phyloP scores from a whole-genome alignment of 805 yeast species.

The Pichia heedii region DNA sequence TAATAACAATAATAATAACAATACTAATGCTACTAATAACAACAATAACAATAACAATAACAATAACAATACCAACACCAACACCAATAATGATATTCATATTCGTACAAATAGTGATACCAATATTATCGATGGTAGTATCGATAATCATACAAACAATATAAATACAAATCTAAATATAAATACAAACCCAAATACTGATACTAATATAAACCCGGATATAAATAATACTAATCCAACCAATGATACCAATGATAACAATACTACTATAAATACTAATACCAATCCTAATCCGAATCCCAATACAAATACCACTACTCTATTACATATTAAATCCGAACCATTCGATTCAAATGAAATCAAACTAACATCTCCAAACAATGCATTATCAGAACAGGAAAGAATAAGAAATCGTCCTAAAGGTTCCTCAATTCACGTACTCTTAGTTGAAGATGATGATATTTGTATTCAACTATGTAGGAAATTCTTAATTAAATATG shows the following conservation, averaged over 20 bases:
- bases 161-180: not conserved
- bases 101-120: not conserved
- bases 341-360: not conserved
- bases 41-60: not conserved
- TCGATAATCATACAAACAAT: too few relatives aligned
- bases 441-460: constrained; percentile 72
- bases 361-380: not conserved
- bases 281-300: not conserved
- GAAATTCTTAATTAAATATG: constrained; percentile 75
- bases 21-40: constrained; percentile 10
- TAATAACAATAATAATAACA: constrained; percentile 1
- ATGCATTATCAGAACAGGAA: constrained; percentile 6
- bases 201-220: not conserved
- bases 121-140: not conserved
- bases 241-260: not conserved
- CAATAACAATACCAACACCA: not conserved
- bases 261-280: not conserved
- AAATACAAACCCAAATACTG: not conserved
- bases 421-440: constrained; percentile 47
- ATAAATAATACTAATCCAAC: not conserved
- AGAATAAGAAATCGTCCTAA: constrained; percentile 22
- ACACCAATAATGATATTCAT: not conserved
- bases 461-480: constrained; percentile 78
- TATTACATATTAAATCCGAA: not conserved
- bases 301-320: not conserved